Percentiles rank a stretch among this genome's conserved stretches.
These are phyloP conservation scores for Coleophoma crateriformis DNA, from an alignment of 2,329 filamentous ascomycete species.

Conservation along the genomic window DNA sequence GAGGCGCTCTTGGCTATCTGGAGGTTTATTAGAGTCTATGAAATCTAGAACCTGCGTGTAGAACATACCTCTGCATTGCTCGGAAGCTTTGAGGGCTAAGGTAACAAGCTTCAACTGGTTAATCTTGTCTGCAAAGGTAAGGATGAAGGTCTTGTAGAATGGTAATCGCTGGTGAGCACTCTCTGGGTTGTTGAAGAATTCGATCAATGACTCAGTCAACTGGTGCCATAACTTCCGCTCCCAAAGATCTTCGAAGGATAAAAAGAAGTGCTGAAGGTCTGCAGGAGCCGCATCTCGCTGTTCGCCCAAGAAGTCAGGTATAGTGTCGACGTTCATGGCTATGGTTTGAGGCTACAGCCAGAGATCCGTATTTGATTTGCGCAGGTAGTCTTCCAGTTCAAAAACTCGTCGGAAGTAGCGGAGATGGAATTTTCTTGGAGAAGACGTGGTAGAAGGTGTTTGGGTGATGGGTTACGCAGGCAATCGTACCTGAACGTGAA, in stretches of 20 bases:
- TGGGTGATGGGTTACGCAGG: no score
- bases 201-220: slow-evolving; percentile 81
- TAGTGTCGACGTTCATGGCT: slow-evolving; percentile 77
- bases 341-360: slow-evolving; percentile 2
- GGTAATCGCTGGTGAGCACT: slow-evolving; percentile 80
- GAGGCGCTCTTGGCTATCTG: slow-evolving; percentile 83
- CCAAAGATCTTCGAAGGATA: slow-evolving; percentile 95
- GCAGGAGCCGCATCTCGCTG: slow-evolving; percentile 84
- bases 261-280: slow-evolving; percentile 80
- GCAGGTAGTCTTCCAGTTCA: background rate
- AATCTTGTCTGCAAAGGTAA: slow-evolving; percentile 96
- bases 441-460: no score
- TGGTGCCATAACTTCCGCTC: slow-evolving; percentile 99
- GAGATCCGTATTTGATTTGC: background rate
- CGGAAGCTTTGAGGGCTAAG: slow-evolving; percentile 79
- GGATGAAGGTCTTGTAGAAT: slow-evolving; percentile 91
- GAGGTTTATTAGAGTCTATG: no score
- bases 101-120: slow-evolving; percentile 97
- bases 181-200: slow-evolving; percentile 79
- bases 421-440: no score
- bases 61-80: slow-evolving; percentile 68
- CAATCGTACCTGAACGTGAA: background rate
- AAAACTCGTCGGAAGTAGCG: no score
- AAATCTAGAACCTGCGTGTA: background rate
- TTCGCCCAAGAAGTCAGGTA: slow-evolving; percentile 86